Evolutionary conservation across 2,329 filamentous ascomycete genomes (phyloP).

Genomic region (Arthrobotrys entomopaga): DNA sequence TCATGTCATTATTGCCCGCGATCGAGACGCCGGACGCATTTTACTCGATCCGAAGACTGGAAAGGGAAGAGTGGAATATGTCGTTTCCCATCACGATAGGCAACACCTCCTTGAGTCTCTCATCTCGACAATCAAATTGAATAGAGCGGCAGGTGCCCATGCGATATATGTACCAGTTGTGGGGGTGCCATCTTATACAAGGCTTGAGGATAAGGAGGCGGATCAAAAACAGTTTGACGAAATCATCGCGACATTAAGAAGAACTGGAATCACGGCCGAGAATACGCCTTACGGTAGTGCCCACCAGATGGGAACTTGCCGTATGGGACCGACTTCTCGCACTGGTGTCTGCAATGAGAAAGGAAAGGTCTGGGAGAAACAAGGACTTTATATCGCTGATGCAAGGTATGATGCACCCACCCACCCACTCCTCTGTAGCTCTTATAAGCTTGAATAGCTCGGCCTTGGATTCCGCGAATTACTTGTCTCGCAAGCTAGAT

Average conservation of each 20-base stretch:
- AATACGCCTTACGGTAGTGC: constrained; percentile 72
- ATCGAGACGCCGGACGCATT: constrained; percentile 79
- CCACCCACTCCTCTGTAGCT: too few species aligned
- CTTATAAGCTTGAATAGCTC: too few species aligned
- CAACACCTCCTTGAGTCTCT: constrained; percentile 77
- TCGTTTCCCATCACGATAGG: constrained; percentile 75
- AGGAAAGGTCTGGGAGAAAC: constrained; percentile 73
- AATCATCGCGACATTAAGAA: constrained; percentile 28
- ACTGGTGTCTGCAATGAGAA: constrained; percentile 70
- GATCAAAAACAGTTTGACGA: constrained; percentile 46
- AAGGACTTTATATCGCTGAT: constrained; percentile 76
- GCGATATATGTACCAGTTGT: constrained; percentile 77
- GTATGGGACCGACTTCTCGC: constrained; percentile 71
- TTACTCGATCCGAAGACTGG: constrained; percentile 77
- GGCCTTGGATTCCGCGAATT: too few species aligned
- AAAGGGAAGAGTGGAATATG: constrained; percentile 74
- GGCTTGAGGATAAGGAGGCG: constrained; percentile 57
- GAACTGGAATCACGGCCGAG: constrained; percentile 63
- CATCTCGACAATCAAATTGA: constrained; percentile 77
- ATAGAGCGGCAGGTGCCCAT: constrained; percentile 79
- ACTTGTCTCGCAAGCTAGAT: constrained; percentile 1
- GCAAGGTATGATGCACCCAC: constrained; percentile 61
- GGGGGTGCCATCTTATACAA: constrained; percentile 72
- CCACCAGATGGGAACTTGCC: constrained; percentile 82
- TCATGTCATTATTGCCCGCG: constrained; percentile 79